A percentile compares a stretch with the other conserved stretches of the same genome.
These are phyloP conservation scores for Xylariaceae sp. DNA, from an alignment of 2,329 filamentous ascomycete species.

Conservation along the genomic window DNA sequence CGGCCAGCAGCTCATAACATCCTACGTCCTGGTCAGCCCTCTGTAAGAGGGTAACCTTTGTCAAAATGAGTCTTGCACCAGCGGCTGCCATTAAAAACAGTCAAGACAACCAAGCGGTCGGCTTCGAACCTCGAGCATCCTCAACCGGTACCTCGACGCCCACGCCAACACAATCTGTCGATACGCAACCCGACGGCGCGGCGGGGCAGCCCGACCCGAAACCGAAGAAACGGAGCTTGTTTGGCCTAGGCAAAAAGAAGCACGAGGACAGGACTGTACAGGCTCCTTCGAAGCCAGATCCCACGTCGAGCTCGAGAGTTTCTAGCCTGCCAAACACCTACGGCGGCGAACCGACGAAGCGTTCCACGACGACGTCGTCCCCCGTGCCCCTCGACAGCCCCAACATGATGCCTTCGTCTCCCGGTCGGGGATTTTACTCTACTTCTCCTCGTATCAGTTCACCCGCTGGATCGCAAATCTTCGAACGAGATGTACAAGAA, in stretches of 20 bases:
- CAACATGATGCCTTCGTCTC: constrained; percentile 54
- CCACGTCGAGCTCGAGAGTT: constrained; percentile 28
- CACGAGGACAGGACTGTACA: constrained; percentile 38
- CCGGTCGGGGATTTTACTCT: constrained; percentile 57
- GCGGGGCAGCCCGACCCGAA: constrained; percentile 33
- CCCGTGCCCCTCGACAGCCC: constrained; percentile 39
- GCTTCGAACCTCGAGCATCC: constrained; percentile 17
- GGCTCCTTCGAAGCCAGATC: constrained; percentile 25
- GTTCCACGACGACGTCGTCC: constrained; percentile 40
- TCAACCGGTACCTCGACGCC: constrained; percentile 31
- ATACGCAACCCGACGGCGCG: constrained; percentile 26
- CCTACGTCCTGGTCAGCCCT: neutral
- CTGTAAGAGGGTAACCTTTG: neutral
- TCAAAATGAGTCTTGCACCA: constrained; percentile 29
- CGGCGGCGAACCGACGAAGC: constrained; percentile 32
- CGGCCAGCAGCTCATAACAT: neutral
- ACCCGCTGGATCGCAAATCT: constrained; percentile 75
- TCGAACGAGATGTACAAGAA: constrained; percentile 93
- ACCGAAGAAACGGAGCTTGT: constrained; percentile 51
- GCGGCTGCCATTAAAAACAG: constrained; percentile 27
- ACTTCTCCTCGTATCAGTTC: constrained; percentile 71
- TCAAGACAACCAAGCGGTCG: constrained; percentile 20
- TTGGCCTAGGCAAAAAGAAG: constrained; percentile 60
- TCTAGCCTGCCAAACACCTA: constrained; percentile 30
- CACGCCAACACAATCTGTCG: constrained; percentile 23